Evolutionary conservation across 2,329 filamentous ascomycete species (phyloP).

Genomic region (Chaetomiaceae sp.): DNA sequence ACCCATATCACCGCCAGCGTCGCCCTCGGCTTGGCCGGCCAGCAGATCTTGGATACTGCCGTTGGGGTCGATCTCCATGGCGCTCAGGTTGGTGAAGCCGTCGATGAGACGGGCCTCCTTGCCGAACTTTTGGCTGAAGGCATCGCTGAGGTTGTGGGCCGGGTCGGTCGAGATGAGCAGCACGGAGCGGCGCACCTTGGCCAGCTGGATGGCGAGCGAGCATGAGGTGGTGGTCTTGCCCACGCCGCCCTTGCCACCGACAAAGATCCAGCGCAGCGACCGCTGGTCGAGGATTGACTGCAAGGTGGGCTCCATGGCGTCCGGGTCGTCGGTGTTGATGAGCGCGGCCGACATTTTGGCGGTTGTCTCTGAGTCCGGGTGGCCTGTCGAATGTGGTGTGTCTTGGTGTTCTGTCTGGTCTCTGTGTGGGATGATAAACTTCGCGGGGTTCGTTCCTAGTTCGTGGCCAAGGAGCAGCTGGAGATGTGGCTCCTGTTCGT

Average conservation of each 20-base stretch:
- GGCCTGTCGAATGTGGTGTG: too few relatives aligned
- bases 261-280: slow-evolving; percentile 96
- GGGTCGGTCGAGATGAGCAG: slow-evolving; percentile 98
- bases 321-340: slow-evolving; percentile 48
- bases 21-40: slow-evolving; percentile 68
- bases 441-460: too few relatives aligned
- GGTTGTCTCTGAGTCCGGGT: neutral
- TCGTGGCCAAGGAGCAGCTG: too few relatives aligned
- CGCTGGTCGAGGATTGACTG: slow-evolving; percentile 94
- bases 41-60: slow-evolving; percentile 95
- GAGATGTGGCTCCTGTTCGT: too few relatives aligned
- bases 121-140: slow-evolving; percentile 98
- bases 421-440: too few relatives aligned
- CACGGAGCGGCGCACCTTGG: slow-evolving; percentile 89
- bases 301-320: slow-evolving; percentile 84
- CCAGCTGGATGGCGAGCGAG: slow-evolving; percentile 95
- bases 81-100: slow-evolving; percentile 88
- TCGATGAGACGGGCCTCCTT: slow-evolving; percentile 93
- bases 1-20: slow-evolving; percentile 48
- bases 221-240: slow-evolving; percentile 99
- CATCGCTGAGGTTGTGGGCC: slow-evolving; percentile 95
- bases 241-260: slow-evolving; percentile 96
- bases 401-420: neutral
- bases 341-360: slow-evolving; percentile 39
- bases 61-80: slow-evolving; percentile 99